Percentiles rank a stretch among this genome's conserved stretches.
Conservation (phyloP, 2,329 filamentous ascomycete species). For the Penicillium paneum region DNA sequence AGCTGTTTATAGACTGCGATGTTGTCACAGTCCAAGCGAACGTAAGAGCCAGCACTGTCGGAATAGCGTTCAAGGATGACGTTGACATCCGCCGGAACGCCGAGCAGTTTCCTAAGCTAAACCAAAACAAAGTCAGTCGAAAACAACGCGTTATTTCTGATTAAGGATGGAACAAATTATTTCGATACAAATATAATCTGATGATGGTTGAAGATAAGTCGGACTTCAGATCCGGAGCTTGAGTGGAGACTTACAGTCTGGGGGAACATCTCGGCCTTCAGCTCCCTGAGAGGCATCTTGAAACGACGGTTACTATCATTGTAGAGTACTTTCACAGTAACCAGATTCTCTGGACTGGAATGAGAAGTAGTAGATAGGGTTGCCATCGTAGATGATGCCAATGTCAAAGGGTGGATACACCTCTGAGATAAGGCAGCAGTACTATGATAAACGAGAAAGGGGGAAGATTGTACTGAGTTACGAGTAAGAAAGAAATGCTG, state of each 20-base stretch:
- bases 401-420: slow-evolving; percentile 10
- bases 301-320: slow-evolving; percentile 75
- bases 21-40: slow-evolving; percentile 75
- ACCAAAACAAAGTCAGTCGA: slow-evolving; percentile 18
- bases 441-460: background rate
- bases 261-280: slow-evolving; percentile 70
- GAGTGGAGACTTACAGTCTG: slow-evolving; percentile 67
- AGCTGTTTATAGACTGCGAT: slow-evolving; percentile 91
- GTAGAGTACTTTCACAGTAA: slow-evolving; percentile 81
- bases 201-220: slow-evolving; percentile 16
- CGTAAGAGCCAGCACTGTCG: slow-evolving; percentile 79
- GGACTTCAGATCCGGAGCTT: slow-evolving; percentile 23
- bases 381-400: slow-evolving; percentile 24
- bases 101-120: slow-evolving; percentile 68
- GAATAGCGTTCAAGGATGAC: slow-evolving; percentile 88
- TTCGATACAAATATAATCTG: slow-evolving; percentile 1
- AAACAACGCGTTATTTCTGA: background rate
- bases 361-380: slow-evolving; percentile 43
- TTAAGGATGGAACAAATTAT: background rate
- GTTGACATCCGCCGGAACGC: slow-evolving; percentile 59
- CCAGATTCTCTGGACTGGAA: slow-evolving; percentile 63
- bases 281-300: slow-evolving; percentile 84
- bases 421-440: slow-evolving; percentile 12
- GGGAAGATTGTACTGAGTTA: slow-evolving; percentile 12
- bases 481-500: slow-evolving; percentile 5